Evolutionary conservation across 345 rosid species (phyloP), one percentile per base, ranked within the genome.

Genomic region (Gossypium longicalyx): DNA sequence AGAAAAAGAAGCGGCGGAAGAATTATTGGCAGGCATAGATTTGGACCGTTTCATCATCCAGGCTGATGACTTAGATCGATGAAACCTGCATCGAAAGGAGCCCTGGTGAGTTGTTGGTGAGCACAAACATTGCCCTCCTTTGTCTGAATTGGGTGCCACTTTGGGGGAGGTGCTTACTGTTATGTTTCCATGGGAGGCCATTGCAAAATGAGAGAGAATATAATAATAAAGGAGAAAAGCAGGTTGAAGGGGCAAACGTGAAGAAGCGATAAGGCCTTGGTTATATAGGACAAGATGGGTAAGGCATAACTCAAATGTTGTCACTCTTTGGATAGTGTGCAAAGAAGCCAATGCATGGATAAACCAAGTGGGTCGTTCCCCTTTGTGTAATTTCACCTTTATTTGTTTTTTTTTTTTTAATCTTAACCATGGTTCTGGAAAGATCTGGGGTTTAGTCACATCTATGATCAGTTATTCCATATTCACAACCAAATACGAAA

Each of bases 81-180:
- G 92, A 43, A 84, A 80, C 74, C 83, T 82, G 85, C 94, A 90
- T 52, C 94, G 84, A 72, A 90, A 90, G 5, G 94, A 90, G 34
- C 94, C 94, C 67, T 77, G 78, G 72, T 90, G 94, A 0, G 92
- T 90, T 0, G 90, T 90, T 5, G 92, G 94, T 0, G 94, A 90
- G 81, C 94, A 90, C 69, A 90, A 38, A 72, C 94, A 90, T 66
- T 90, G 90, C 10, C 82, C 67, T 12, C 44, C 84, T 58, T 70
- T 86, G 3, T 83, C 80, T 41, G 86, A 81, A 57, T 23, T 58
- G 15, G 76, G 4, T 5, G 63, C 38, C 38, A 34, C 38, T 34
- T 82, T 82, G 9, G 88, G 85, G 15, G 86, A 82, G 65, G 80
- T 71, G 74, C 64, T 71, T 11, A 41, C 19, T 1, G 74, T 56